A percentile compares a stretch with the other conserved stretches of the same genome.
These are phyloP conservation scores for Diaporthe vaccinii DNA, from an alignment of 2,329 filamentous ascomycete species.

Conservation along the genomic window DNA sequence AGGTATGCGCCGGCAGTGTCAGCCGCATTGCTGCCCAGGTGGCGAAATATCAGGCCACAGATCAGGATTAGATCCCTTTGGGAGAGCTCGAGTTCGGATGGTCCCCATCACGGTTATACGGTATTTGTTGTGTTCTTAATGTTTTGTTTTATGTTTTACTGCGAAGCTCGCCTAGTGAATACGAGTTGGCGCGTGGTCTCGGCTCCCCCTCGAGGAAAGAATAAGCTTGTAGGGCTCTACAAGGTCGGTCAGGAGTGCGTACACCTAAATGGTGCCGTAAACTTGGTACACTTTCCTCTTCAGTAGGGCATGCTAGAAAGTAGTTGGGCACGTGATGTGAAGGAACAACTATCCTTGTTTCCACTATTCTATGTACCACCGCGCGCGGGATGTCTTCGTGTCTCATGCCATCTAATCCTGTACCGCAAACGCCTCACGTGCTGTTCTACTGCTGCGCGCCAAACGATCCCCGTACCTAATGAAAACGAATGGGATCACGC, in stretches of 20 bases:
- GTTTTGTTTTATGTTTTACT: too few relatives aligned
- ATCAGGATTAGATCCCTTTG: too few relatives aligned
- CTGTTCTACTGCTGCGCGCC: slow-evolving; percentile 17
- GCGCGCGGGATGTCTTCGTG: too few relatives aligned
- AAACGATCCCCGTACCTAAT: background rate
- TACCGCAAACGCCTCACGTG: slow-evolving; percentile 2
- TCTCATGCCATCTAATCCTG: background rate
- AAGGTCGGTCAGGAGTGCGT: background rate
- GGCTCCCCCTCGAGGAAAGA: background rate
- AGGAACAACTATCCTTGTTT: background rate
- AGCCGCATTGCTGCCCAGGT: too few relatives aligned
- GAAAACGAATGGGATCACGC: background rate
- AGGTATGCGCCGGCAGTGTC: too few relatives aligned
- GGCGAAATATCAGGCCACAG: too few relatives aligned
- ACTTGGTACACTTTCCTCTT: background rate
- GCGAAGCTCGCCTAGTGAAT: background rate
- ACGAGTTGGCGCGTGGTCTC: background rate
- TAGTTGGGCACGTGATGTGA: background rate
- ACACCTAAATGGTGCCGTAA: background rate
- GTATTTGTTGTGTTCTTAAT: too few relatives aligned
- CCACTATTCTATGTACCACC: too few relatives aligned
- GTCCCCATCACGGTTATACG: too few relatives aligned
- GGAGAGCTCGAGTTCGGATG: too few relatives aligned
- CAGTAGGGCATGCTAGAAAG: background rate
- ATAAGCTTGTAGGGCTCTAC: background rate